Conservation (phyloP, 768 basidiomycete genomes). For the Boletus fagicola region DNA sequence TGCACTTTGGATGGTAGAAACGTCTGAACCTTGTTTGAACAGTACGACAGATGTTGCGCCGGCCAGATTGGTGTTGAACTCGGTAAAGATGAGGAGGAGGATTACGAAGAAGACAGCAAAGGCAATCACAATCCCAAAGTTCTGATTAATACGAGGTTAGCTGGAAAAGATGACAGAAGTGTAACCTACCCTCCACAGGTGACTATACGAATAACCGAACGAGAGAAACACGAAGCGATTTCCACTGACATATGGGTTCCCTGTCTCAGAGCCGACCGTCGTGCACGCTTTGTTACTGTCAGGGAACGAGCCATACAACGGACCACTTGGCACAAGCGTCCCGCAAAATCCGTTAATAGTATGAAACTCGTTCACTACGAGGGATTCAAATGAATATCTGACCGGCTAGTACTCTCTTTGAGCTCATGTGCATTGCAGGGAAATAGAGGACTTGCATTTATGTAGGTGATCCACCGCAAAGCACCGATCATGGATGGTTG, state of each 20-base stretch:
- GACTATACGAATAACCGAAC: conserved; percentile 39
- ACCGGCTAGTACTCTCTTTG: conserved; percentile 40
- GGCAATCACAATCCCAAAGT: conserved; percentile 66
- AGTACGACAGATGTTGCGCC: conserved; percentile 47
- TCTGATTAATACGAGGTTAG: conserved; percentile 35
- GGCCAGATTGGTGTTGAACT: conserved; percentile 43
- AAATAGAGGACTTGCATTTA: conserved; percentile 47
- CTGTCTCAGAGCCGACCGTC: conserved; percentile 61
- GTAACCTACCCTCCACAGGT: conserved; percentile 49
- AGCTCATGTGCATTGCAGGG: conserved; percentile 24
- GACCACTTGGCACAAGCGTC: conserved; percentile 57
- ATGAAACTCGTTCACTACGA: conserved; percentile 82
- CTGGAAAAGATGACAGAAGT: background rate
- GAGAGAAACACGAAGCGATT: conserved; percentile 49
- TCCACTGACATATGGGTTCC: conserved; percentile 61
- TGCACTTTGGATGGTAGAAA: conserved; percentile 1
- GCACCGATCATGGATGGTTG: conserved; percentile 65
- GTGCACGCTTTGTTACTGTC: conserved; percentile 75
- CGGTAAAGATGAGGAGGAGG: conserved; percentile 57
- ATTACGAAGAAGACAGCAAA: conserved; percentile 60
- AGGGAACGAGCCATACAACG: conserved; percentile 56
- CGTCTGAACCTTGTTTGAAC: conserved; percentile 60
- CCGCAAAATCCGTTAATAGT: conserved; percentile 62
- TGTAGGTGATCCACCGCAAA: conserved; percentile 63
- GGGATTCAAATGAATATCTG: conserved; percentile 62